Evolutionary conservation across 2,329 filamentous ascomycete species (phyloP), one percentile per base, ranked within the genome.

Genomic region (Macroventuria anomochaeta): DNA sequence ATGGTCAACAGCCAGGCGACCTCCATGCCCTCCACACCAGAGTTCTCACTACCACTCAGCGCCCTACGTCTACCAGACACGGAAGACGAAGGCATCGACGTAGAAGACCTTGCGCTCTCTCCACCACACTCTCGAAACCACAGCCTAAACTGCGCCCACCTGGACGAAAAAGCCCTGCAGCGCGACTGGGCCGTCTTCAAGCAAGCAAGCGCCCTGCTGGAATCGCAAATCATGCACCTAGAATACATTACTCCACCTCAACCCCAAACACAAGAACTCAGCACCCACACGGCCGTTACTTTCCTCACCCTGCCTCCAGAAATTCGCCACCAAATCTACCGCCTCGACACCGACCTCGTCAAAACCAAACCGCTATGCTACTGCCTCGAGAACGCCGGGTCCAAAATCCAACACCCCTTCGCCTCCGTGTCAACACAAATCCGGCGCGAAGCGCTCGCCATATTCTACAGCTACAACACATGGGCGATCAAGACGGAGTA

Each of bases 401-500:
- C 69, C 59, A 64, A 69, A 36, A 72, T 72, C 54, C 72, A 74
- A 48, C 73, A 75, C 53, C 67, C 72, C 6, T 69, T 75, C 31
- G 71, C 72, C 41, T 64, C 67, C 25, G 71, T 75, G 42, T 71
- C 65, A 21, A 67, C 65, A 5, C 69, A 69, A 15, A 63, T 75
- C 36, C 72, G 73, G 42, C 56, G 65, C 40, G 73, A 75, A 60
- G 66, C 70, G 15, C 71, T 75, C 31, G 69, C 72, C 48, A 71
- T 75, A 31, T 75, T 75, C 68, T 75, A 75, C 65, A 69, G 67
- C 61, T 72, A 75, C 59, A 75, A 75, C 47, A 70, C 65, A 2
- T 75, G 73, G 73, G 63, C 70, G 49, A 70, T 75, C 62, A 75
- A 75, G 51, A 68, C 74, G 13, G 73, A 75, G 53, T 74, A 72